Evolutionary conservation across 1,139 yeast genomes (phyloP), one percentile per base, ranked within the genome.

Genomic region (Geotrichum candidum): DNA sequence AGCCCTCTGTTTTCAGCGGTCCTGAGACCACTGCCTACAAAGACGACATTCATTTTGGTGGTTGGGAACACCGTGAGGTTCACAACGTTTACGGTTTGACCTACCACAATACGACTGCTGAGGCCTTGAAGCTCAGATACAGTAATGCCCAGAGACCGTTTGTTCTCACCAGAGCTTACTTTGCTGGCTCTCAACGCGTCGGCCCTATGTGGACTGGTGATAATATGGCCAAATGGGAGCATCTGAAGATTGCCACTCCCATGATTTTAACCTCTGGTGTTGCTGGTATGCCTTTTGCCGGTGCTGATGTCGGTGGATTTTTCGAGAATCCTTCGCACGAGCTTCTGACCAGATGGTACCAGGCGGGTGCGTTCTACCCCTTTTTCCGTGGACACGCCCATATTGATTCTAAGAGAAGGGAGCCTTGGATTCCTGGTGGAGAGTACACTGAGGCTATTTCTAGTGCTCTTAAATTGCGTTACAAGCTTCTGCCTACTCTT

Each of bases 121-220:
- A 84, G 3, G 84, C 96, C 0, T 73, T 92, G 70, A 69, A 75
- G 23, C 76, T 79, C 45, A 80, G 96, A 63, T 81, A 80, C 65
- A 78, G 80, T 5, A 72, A 78, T 56, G 77, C 84, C 62, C 77
- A 74, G 62, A 82, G 99, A 64, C 99, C 99, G 6, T 94, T 95
- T 70, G 77, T 94, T n/a, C 80, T 94, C 59, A 90, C 99, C 0
- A 79, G 99, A 65, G 81, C 97, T 0, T 92, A 82, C 73, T 92
- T 81, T 73, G 84, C 98, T 0, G 99, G 99, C 0, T 89, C 97
- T 3, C 98, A 94, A 74, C 81, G 94, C 67, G 80, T 94, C 0
- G 87, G 95, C 0, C 97, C 98, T 0, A 87, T 89, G 84, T 95
- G 99, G 99, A 90, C 97, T 0, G 99, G 99, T 54, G 99, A 94